These are phyloP conservation scores for Cardiospermum halicacabum DNA, from an alignment of 345 rosid species.

Conservation along the genomic window DNA sequence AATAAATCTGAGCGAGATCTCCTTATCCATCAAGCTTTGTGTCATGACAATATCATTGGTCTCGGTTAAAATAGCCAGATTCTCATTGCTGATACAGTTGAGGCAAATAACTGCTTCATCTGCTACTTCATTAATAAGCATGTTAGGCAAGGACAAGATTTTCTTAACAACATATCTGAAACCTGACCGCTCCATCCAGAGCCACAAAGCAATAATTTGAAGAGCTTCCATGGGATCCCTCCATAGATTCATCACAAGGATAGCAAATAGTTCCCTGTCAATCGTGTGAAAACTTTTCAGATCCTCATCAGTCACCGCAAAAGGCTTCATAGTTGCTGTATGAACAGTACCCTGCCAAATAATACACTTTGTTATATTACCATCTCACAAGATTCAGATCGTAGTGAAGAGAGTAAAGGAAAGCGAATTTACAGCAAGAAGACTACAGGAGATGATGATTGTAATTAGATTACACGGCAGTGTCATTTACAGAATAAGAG, in stretches of 20 bases:
- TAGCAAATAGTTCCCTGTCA: constrained; percentile 36
- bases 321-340: constrained; percentile 3
- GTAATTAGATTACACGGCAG: not conserved
- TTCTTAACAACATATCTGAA: constrained; percentile 20
- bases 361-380: not conserved
- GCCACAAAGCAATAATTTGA: constrained; percentile 39
- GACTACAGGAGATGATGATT: not conserved
- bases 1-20: constrained; percentile 30
- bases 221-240: constrained; percentile 45
- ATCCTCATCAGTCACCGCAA: constrained; percentile 22
- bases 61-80: constrained; percentile 1
- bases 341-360: constrained; percentile 9
- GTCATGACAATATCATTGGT: constrained; percentile 27
- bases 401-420: not conserved
- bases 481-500: not conserved
- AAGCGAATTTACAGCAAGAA: not conserved
- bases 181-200: constrained; percentile 50
- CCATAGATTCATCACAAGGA: constrained; percentile 33
- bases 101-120: constrained; percentile 45
- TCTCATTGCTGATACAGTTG: constrained; percentile 17
- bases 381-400: not conserved
- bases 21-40: constrained; percentile 21
- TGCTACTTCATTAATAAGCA: constrained; percentile 33
- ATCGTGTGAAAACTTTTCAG: constrained; percentile 40
- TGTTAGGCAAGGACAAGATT: constrained; percentile 29